These are phyloP conservation scores for Blastocystis sp. DNA, from an alignment of 352 stramenopile species.

Conservation along the genomic window DNA sequence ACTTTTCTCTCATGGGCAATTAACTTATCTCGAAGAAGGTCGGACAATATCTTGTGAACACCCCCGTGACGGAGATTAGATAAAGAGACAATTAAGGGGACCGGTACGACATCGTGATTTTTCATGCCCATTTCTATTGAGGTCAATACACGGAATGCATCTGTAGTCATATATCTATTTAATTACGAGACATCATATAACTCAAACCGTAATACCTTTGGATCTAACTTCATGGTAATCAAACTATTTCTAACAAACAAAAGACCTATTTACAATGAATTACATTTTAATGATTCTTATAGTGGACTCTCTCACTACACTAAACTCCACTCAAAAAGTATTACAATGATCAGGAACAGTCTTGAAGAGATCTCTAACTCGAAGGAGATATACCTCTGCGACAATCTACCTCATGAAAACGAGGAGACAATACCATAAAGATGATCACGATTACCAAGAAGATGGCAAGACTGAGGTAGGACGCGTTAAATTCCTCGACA, in stretches of 20 bases:
- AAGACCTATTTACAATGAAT: background rate
- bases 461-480: background rate
- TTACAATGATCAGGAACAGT: slow-evolving; percentile 7
- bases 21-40: slow-evolving; percentile 93
- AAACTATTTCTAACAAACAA: slow-evolving; percentile 6
- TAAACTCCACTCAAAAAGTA: background rate
- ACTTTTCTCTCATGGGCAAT: slow-evolving; percentile 90
- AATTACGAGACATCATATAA: background rate
- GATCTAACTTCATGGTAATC: slow-evolving; percentile 69
- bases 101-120: slow-evolving; percentile 94
- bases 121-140: slow-evolving; percentile 97
- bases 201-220: slow-evolving; percentile 67
- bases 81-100: slow-evolving; percentile 88
- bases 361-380: slow-evolving; percentile 24
- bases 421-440: background rate
- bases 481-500: background rate
- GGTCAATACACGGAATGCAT: slow-evolving; percentile 95
- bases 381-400: background rate
- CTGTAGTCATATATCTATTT: slow-evolving; percentile 76
- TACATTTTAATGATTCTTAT: background rate
- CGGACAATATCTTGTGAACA: slow-evolving; percentile 90
- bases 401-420: background rate
- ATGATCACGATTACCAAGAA: background rate
- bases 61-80: slow-evolving; percentile 92
- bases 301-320: background rate